Percentiles rank a stretch among this genome's conserved stretches.
Evolutionary conservation across 2,329 filamentous ascomycete genomes (phyloP).

Genomic region (Fusarium buharicum): DNA sequence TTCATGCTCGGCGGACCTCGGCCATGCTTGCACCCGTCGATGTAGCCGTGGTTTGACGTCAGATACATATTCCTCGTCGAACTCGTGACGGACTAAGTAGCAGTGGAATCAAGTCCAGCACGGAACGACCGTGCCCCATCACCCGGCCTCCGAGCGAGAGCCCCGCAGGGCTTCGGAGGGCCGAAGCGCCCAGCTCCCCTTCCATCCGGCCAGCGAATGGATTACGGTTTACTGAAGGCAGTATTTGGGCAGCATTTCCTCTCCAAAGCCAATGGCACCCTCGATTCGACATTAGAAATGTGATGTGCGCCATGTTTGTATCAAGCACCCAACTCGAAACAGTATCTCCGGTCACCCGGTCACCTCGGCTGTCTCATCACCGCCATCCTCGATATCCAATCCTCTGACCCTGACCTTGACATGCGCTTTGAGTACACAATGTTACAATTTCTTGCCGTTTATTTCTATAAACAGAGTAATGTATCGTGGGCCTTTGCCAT

Average conservation of each 20-base stretch:
- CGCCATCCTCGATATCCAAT: constrained; percentile 29
- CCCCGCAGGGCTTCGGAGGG: constrained; percentile 37
- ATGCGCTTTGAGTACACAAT: constrained; percentile 6
- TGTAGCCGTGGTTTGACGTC: constrained; percentile 41
- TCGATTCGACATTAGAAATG: constrained; percentile 14
- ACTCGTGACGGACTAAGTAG: constrained; percentile 1
- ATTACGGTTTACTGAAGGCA: constrained; percentile 3
- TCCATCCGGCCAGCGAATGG: constrained; percentile 34
- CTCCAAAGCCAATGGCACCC: constrained; percentile 2
- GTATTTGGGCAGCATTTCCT: constrained; percentile 12
- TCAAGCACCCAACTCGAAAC: constrained; percentile 3
- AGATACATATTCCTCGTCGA: constrained; percentile 33
- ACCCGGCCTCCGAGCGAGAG: constrained; percentile 36
- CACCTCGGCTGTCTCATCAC: constrained; percentile 34
- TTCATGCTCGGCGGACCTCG: constrained; percentile 40
- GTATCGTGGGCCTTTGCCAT: constrained; percentile 24
- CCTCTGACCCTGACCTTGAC: constrained; percentile 18
- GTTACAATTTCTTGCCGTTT: constrained; percentile 18
- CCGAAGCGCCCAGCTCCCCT: constrained; percentile 42
- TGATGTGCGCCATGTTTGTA: constrained; percentile 14
- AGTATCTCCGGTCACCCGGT: constrained; percentile 42
- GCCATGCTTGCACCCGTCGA: constrained; percentile 30
- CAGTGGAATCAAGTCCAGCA: constrained; percentile 5
- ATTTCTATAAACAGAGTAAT: constrained; percentile 1
- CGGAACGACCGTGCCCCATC: constrained; percentile 38